Evolutionary conservation across 1,139 yeast species (phyloP), one percentile per base, ranked within the genome.

Genomic region (Hyphopichia pseudoburtonii): DNA sequence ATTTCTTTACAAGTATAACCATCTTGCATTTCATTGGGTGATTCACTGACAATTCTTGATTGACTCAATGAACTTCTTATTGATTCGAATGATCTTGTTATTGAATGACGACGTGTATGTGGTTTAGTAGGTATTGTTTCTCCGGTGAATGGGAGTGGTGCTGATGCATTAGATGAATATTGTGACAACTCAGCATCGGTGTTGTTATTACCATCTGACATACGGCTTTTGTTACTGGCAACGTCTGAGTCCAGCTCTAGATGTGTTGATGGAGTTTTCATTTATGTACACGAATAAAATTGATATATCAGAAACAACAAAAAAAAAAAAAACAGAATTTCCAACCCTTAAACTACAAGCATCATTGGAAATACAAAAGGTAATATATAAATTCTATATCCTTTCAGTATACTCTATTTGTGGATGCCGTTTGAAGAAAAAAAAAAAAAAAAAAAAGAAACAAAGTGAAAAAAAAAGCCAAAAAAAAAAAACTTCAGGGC

Each of bases 1-100:
- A 67, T 65, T 19, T 64, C 69, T 34, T 56, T 57, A 7, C 60
- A 61, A 1, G 69, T 52, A 42, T 51, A 62, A n/a, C 14, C 18
- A 4, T 30, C 33, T 15, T 30, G 17, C 12, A 9, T 18, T 6
- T 24, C 29, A 14, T 14, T 23, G 12, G 9, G 21, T 10, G 26
- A 7, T 4, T 9, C 7, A 17, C 14, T 4, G 6, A 6, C 28
- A n/a, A 8, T 11, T 29, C 32, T 8, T 11, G 26, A n/a, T 7
- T 21, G 3, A 14, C 25, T 17, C n/a, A 28, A 34, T 4, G 33
- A 14, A n/a, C 17, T 33, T 18, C 30, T 17, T 1, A 26, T 27
- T 12, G 30, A 17, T 14, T 33, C 35, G 15, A 33, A 21, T 5
- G 35, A 33, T 8, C 22, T 12, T 9, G 15, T 17, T 14, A 14